Percentiles rank a stretch among this genome's conserved stretches.
phyloP scores from a whole-genome alignment of 495 filamentous ascomycete genomes.

The Penicillium manginii region DNA sequence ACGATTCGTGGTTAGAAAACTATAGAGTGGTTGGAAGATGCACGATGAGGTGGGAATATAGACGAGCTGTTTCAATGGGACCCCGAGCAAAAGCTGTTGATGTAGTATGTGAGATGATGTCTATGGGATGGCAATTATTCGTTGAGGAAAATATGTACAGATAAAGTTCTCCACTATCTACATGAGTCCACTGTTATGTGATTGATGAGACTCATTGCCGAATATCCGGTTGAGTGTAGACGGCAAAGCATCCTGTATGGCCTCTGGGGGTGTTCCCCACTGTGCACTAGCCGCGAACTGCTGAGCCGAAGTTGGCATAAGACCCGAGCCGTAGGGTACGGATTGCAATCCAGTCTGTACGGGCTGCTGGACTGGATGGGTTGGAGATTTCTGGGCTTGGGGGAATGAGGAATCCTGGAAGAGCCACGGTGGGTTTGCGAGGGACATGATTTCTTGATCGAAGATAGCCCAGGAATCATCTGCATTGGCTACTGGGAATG shows the following conservation, averaged over 20 bases:
- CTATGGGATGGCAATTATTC: background rate
- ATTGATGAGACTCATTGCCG: constrained; percentile 19
- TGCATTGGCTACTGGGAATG: constrained; percentile 22
- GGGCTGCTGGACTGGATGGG: constrained; percentile 5
- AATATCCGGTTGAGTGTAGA: constrained; percentile 31
- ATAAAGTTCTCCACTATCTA: background rate
- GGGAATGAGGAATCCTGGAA: constrained; percentile 27
- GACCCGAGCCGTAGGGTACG: constrained; percentile 16
- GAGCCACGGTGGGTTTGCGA: constrained; percentile 37
- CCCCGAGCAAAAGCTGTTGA: no score
- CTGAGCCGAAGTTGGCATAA: constrained; percentile 7
- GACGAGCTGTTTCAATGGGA: no score
- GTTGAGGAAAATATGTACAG: background rate
- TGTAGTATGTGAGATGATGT: no score
- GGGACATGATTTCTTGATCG: constrained; percentile 42
- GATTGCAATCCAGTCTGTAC: constrained; percentile 1
- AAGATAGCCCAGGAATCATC: constrained; percentile 46
- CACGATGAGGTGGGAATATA: no score
- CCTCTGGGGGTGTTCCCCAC: constrained; percentile 12
- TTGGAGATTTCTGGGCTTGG: constrained; percentile 6
- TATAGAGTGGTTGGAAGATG: background rate
- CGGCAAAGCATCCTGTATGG: constrained; percentile 18
- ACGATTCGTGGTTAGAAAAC: constrained; percentile 21
- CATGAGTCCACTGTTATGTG: constrained; percentile 10
- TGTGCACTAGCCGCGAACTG: constrained; percentile 14